Evolutionary conservation across 1,139 yeast species (phyloP).

Genomic region (Pichia sp.): DNA sequence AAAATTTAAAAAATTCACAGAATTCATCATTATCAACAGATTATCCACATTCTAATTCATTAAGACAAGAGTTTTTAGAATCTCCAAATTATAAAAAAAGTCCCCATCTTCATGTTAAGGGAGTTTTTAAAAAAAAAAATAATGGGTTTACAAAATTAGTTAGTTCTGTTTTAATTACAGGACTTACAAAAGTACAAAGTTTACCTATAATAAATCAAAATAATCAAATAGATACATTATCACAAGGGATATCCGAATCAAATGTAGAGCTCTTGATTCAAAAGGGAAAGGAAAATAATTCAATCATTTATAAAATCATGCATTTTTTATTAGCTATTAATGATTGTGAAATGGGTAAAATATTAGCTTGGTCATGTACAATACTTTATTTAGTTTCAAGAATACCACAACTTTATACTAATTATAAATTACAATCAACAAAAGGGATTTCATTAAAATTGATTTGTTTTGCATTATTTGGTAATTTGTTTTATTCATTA

Average conservation of each 20-base stretch:
- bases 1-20: background rate
- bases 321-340: constrained; percentile 5
- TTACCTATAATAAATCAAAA: constrained; percentile 19
- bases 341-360: constrained; percentile 36
- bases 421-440: constrained; percentile 70
- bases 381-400: constrained; percentile 69
- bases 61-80: background rate
- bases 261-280: background rate
- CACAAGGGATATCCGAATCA: background rate
- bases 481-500: constrained; percentile 74
- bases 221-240: background rate
- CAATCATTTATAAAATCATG: constrained; percentile 19
- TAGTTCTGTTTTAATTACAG: constrained; percentile 26
- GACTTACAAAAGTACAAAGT: constrained; percentile 27
- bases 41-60: background rate
- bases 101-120: constrained; percentile 7
- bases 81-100: background rate
- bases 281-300: constrained; percentile 19
- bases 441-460: constrained; percentile 77
- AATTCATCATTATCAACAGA: too few relatives aligned
- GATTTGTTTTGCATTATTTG: constrained; percentile 71
- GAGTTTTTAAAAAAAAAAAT: constrained; percentile 7
- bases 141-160: constrained; percentile 18
- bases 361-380: constrained; percentile 81
- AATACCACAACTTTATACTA: constrained; percentile 77